A percentile compares a stretch with the other conserved stretches of the same genome.
These are phyloP conservation scores for Cryphonectria carpinicola DNA, from an alignment of 2,329 filamentous ascomycete genomes.

Conservation along the genomic window DNA sequence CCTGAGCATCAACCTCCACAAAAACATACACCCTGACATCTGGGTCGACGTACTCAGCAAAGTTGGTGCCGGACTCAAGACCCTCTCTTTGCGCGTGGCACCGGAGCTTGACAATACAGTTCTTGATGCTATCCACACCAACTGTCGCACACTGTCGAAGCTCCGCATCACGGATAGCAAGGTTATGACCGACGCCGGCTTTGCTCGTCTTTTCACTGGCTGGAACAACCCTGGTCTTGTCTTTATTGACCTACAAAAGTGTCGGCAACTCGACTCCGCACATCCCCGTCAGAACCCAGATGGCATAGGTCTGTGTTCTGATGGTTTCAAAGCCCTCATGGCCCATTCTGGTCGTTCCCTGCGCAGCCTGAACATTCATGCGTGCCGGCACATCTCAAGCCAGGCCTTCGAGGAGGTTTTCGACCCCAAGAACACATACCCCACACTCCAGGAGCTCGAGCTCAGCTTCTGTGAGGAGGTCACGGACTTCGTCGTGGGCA, in stretches of 20 bases:
- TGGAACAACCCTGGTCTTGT: constrained; percentile 76
- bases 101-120: constrained; percentile 68
- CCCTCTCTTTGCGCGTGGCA: constrained; percentile 76
- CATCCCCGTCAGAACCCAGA: constrained; percentile 68
- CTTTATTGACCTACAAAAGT: constrained; percentile 76
- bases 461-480: constrained; percentile 75
- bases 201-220: constrained; percentile 70
- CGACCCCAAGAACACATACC: constrained; percentile 61
- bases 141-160: constrained; percentile 72
- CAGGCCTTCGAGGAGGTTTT: constrained; percentile 78
- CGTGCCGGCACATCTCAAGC: constrained; percentile 79
- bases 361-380: constrained; percentile 74
- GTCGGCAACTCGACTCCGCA: constrained; percentile 74
- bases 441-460: constrained; percentile 72
- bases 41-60: constrained; percentile 64
- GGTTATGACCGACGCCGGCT: constrained; percentile 74
- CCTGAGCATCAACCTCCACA: constrained; percentile 71
- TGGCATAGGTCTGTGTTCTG: constrained; percentile 72
- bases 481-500: constrained; percentile 66
- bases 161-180: constrained; percentile 82
- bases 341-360: constrained; percentile 73
- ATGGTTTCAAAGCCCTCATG: constrained; percentile 83
- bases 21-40: constrained; percentile 57
- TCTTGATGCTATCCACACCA: constrained; percentile 69
- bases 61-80: constrained; percentile 70